Evolutionary conservation across 2,329 filamentous ascomycete genomes (phyloP).

Genomic region (Arthrobotrys entomopaga): DNA sequence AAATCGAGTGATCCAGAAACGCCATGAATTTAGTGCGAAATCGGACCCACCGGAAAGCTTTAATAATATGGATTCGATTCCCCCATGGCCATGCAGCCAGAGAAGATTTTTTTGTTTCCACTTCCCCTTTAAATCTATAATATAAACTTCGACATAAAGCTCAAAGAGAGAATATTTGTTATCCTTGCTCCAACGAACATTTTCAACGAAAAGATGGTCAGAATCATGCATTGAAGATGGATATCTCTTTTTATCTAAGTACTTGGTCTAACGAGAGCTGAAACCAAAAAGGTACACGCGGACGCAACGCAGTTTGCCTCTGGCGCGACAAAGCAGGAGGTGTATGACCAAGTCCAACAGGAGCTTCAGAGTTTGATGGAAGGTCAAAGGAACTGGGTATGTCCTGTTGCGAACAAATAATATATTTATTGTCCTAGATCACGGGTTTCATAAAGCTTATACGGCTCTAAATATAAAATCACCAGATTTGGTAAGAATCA

Average conservation of each 20-base stretch:
- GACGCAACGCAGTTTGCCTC: constrained; percentile 78
- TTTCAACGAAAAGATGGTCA: no score
- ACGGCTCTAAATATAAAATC: neutral
- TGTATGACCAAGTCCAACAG: constrained; percentile 77
- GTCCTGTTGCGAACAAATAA: constrained; percentile 58
- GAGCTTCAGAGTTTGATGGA: constrained; percentile 76
- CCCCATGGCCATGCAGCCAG: constrained; percentile 21
- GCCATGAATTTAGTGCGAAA: constrained; percentile 31
- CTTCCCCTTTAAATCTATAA: neutral
- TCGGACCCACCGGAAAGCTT: constrained; percentile 5
- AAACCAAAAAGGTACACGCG: constrained; percentile 73
- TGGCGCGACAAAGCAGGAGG: constrained; percentile 75
- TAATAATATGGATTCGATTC: constrained; percentile 25
- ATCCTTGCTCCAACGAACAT: no score
- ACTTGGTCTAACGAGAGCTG: neutral
- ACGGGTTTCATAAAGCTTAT: constrained; percentile 53
- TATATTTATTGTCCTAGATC: constrained; percentile 21
- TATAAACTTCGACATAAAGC: no score
- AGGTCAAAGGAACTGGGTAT: constrained; percentile 82
- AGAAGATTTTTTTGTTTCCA: constrained; percentile 1
- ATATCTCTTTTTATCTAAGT: neutral
- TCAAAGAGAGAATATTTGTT: no score
- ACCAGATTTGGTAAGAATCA: constrained; percentile 31
- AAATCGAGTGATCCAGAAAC: neutral
- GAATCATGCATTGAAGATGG: no score